Conservation (phyloP, 2,329 filamentous ascomycete species). For the Hypoxylon sp. region DNA sequence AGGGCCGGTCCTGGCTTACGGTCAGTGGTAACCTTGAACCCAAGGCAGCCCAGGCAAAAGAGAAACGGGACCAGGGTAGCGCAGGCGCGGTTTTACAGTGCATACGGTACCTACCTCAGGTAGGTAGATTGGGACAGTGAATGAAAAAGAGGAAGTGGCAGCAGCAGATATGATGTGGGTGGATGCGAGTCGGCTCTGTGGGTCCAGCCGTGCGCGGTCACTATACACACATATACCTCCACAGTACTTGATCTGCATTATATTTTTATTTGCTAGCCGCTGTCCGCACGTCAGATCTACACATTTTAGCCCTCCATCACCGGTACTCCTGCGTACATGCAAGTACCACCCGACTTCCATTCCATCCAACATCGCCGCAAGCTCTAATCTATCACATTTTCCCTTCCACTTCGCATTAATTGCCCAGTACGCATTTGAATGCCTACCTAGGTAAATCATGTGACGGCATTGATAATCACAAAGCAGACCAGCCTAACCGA, state of each 20-base stretch:
- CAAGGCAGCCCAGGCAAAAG: slow-evolving; percentile 12
- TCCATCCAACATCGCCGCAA: slow-evolving; percentile 35
- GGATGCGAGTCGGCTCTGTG: slow-evolving; percentile 43
- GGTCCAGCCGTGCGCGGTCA: slow-evolving; percentile 24
- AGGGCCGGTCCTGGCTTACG: slow-evolving; percentile 9
- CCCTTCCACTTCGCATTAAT: slow-evolving; percentile 29
- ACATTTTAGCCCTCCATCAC: not conserved
- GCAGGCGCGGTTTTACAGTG: slow-evolving; percentile 14
- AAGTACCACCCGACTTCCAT: slow-evolving; percentile 19
- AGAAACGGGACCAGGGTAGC: slow-evolving; percentile 27
- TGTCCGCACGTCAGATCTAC: not conserved
- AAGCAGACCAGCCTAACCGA: slow-evolving; percentile 1
- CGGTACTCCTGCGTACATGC: slow-evolving; percentile 3
- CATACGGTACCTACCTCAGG: too few species aligned
- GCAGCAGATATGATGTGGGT: slow-evolving; percentile 37
- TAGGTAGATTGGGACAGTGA: slow-evolving; percentile 7
- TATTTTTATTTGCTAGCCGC: not conserved
- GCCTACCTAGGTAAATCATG: slow-evolving; percentile 20
- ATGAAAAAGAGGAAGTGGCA: slow-evolving; percentile 11
- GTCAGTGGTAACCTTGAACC: slow-evolving; percentile 1
- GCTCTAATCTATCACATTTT: slow-evolving; percentile 27
- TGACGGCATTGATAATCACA: slow-evolving; percentile 20
- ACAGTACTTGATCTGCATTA: slow-evolving; percentile 7
- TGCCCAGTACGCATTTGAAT: slow-evolving; percentile 8
- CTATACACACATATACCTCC: slow-evolving; percentile 19